These are phyloP conservation scores for Golubevia pallescens DNA, from an alignment of 1,284 basidiomycete species.

Conservation along the genomic window DNA sequence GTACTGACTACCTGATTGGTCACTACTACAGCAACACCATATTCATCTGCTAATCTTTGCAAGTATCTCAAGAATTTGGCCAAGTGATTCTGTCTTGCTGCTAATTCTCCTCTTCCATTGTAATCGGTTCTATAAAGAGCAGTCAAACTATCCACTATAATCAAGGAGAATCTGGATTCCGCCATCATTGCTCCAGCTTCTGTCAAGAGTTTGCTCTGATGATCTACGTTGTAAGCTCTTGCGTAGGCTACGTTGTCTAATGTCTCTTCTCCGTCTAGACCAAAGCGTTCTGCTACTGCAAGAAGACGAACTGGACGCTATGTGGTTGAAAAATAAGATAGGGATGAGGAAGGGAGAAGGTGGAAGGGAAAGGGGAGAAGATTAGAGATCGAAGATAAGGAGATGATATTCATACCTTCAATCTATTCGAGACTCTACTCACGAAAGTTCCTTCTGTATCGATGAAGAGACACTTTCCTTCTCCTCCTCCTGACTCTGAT, in stretches of 20 bases:
- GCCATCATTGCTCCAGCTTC: conserved; percentile 96
- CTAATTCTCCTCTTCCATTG: conserved; percentile 91
- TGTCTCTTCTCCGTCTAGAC: conserved; percentile 94
- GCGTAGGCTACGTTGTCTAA: conserved; percentile 99
- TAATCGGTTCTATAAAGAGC: conserved; percentile 96
- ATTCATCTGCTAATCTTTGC: conserved; percentile 94
- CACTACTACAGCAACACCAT: conserved; percentile 94
- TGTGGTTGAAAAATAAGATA: background rate
- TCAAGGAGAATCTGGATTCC: conserved; percentile 93
- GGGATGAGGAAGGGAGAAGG: background rate
- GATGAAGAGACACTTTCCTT: conserved; percentile 98
- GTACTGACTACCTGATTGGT: conserved; percentile 99
- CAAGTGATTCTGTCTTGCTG: conserved; percentile 93
- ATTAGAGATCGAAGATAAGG: background rate
- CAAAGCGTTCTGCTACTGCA: conserved; percentile 92
- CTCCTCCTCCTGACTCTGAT: conserved; percentile 95
- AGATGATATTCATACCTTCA: too few relatives aligned
- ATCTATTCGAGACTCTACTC: conserved; percentile 8
- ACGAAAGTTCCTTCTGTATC: conserved; percentile 97
- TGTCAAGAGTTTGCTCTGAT: conserved; percentile 87
- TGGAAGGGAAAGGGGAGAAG: background rate
- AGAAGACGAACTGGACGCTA: conserved; percentile 86
- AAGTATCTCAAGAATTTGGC: conserved; percentile 93
- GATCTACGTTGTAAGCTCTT: conserved; percentile 97
- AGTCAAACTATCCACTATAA: conserved; percentile 96